These are phyloP conservation scores for Viola pubescens DNA, from an alignment of 441 rosid genomes.

Conservation along the genomic window DNA sequence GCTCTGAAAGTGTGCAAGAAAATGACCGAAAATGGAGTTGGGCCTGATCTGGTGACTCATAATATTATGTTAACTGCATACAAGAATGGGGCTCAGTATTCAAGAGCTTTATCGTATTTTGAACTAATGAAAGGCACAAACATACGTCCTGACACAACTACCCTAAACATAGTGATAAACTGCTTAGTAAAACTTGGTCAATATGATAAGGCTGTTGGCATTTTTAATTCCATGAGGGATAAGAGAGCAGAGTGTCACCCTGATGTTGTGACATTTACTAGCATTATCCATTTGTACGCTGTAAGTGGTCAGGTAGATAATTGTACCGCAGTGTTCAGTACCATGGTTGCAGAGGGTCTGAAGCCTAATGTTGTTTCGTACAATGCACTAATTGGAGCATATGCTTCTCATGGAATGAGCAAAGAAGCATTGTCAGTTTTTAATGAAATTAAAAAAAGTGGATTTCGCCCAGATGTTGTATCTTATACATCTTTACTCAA, in stretches of 20 bases:
- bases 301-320: conserved; percentile 61
- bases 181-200: conserved; percentile 75
- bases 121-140: conserved; percentile 84
- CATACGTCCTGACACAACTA: conserved; percentile 76
- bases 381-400: conserved; percentile 73
- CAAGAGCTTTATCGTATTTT: conserved; percentile 77
- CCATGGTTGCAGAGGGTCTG: conserved; percentile 82
- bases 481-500: conserved; percentile 75
- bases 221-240: conserved; percentile 77
- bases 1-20: conserved; percentile 73
- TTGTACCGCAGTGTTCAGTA: conserved; percentile 61
- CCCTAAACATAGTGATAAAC: conserved; percentile 67
- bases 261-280: conserved; percentile 73
- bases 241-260: conserved; percentile 61
- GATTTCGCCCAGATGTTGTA: conserved; percentile 66
- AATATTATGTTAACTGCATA: conserved; percentile 83
- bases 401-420: conserved; percentile 81
- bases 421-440: conserved; percentile 65
- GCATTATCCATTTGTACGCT: conserved; percentile 67
- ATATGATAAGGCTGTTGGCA: conserved; percentile 51
- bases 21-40: conserved; percentile 95
- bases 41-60: conserved; percentile 91
- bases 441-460: conserved; percentile 49
- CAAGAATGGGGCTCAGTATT: conserved; percentile 67
- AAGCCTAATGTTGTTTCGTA: conserved; percentile 72